Conservation (phyloP, 2,329 filamentous ascomycete genomes). For the Basipetospora sp. region DNA sequence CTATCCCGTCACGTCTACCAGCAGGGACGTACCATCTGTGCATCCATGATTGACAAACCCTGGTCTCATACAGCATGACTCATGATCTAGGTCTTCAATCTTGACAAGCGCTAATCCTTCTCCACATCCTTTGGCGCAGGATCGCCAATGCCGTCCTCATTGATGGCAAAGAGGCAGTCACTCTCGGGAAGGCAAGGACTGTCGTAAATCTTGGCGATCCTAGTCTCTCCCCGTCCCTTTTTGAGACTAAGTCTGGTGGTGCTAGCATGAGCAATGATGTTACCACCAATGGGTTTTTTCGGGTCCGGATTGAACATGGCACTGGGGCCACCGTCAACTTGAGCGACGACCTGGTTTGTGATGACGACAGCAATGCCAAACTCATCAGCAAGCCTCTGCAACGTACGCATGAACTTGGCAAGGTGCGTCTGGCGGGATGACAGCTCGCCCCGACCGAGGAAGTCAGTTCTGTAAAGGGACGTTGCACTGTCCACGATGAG, state of each 20-base stretch:
- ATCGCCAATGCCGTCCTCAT: slow-evolving; percentile 91
- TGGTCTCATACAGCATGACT: not conserved
- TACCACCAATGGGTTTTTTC: slow-evolving; percentile 96
- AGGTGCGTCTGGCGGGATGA: slow-evolving; percentile 84
- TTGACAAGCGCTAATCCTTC: slow-evolving; percentile 34
- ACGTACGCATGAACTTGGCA: slow-evolving; percentile 73
- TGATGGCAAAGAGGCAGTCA: slow-evolving; percentile 92
- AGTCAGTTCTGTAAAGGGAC: slow-evolving; percentile 88
- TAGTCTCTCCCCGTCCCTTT: slow-evolving; percentile 86
- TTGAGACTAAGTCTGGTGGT: slow-evolving; percentile 89
- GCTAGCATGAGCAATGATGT: slow-evolving; percentile 95
- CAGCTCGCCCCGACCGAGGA: slow-evolving; percentile 87
- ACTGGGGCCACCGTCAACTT: slow-evolving; percentile 89
- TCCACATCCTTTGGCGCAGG: slow-evolving; percentile 90
- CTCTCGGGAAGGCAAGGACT: slow-evolving; percentile 93
- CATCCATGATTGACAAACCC: too few relatives aligned
- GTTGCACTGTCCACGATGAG: slow-evolving; percentile 94
- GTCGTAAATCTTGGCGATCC: slow-evolving; percentile 98
- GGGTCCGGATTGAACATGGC: slow-evolving; percentile 99
- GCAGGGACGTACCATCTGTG: too few relatives aligned
- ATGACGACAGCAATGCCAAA: slow-evolving; percentile 98
- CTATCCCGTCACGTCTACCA: too few relatives aligned
- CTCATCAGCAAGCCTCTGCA: slow-evolving; percentile 63
- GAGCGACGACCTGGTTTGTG: slow-evolving; percentile 95
- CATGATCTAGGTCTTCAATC: not conserved